Conservation (phyloP, 2,329 filamentous ascomycete species). For the Colletotrichum tabaci region DNA sequence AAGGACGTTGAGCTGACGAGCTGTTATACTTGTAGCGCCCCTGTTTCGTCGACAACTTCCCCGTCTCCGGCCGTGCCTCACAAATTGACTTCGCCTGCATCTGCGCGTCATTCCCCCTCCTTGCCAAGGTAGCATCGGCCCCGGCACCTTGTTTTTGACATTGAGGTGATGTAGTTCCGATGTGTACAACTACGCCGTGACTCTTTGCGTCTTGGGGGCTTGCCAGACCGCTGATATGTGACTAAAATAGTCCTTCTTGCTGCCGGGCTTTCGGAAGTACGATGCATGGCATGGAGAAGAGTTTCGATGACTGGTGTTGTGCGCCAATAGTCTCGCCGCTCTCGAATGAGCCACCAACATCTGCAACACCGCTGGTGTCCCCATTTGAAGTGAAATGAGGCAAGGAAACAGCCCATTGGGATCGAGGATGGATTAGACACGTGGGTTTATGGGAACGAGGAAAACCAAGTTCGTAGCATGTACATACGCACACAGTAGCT, state of each 20-base stretch:
- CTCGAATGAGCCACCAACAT: constrained; percentile 27
- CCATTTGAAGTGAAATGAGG: background rate
- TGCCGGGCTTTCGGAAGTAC: no score
- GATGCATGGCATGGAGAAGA: background rate
- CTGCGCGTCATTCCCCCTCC: constrained; percentile 32
- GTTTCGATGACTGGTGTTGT: background rate
- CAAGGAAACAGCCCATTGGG: background rate
- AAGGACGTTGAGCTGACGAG: background rate
- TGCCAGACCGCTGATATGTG: constrained; percentile 20
- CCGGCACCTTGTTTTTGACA: background rate
- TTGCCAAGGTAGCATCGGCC: background rate
- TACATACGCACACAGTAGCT: background rate
- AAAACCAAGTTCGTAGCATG: background rate
- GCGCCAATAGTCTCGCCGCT: constrained; percentile 9
- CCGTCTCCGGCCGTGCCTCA: constrained; percentile 31
- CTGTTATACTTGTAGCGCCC: constrained; percentile 1
- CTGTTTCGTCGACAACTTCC: constrained; percentile 41
- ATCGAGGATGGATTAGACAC: background rate
- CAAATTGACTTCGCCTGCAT: constrained; percentile 41
- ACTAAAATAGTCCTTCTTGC: background rate
- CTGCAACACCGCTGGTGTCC: constrained; percentile 31
- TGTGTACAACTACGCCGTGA: constrained; percentile 33
- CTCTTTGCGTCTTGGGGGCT: constrained; percentile 25
- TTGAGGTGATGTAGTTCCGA: constrained; percentile 7
- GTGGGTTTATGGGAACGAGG: background rate